A percentile compares a stretch with the other conserved stretches of the same genome.
Evolutionary conservation across 768 basidiomycete genomes (phyloP).

Genomic region (Hericium rajendrae): DNA sequence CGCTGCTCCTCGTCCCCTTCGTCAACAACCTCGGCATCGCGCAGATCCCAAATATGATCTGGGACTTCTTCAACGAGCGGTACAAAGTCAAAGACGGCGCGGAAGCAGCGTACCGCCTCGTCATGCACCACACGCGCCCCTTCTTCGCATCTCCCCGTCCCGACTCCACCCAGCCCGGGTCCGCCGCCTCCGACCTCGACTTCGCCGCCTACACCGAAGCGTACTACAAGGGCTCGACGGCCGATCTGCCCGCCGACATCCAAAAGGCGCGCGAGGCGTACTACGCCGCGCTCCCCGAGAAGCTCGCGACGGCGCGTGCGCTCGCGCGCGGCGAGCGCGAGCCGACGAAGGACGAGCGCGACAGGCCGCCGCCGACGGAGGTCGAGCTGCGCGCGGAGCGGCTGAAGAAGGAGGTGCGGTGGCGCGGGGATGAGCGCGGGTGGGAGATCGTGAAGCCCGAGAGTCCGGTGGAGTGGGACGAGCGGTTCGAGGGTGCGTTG

Average conservation of each 20-base stretch:
- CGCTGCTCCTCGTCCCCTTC: constrained; percentile 70
- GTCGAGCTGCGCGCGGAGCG: constrained; percentile 83
- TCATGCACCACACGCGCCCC: constrained; percentile 53
- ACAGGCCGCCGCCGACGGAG: constrained; percentile 76
- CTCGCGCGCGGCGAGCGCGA: constrained; percentile 68
- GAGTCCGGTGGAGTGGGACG: constrained; percentile 64
- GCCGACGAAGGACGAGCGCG: constrained; percentile 76
- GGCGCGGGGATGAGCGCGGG: constrained; percentile 71
- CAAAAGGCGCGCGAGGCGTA: constrained; percentile 66
- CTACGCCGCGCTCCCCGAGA: constrained; percentile 58
- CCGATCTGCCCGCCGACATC: constrained; percentile 44
- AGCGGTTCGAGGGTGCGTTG: constrained; percentile 51
- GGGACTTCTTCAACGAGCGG: constrained; percentile 88
- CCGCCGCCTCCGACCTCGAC: constrained; percentile 47
- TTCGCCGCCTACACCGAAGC: constrained; percentile 61
- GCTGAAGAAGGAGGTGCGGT: constrained; percentile 79
- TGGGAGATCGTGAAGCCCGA: constrained; percentile 71
- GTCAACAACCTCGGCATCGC: constrained; percentile 70
- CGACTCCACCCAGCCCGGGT: constrained; percentile 13
- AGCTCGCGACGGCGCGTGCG: constrained; percentile 63
- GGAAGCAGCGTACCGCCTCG: constrained; percentile 69
- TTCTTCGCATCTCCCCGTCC: constrained; percentile 31
- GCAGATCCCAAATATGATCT: constrained; percentile 83
- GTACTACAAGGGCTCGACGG: constrained; percentile 58
- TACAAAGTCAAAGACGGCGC: constrained; percentile 71